phyloP scores from a whole-genome alignment of 2,329 filamentous ascomycete genomes.

The Pseudodiploospora longispora region DNA sequence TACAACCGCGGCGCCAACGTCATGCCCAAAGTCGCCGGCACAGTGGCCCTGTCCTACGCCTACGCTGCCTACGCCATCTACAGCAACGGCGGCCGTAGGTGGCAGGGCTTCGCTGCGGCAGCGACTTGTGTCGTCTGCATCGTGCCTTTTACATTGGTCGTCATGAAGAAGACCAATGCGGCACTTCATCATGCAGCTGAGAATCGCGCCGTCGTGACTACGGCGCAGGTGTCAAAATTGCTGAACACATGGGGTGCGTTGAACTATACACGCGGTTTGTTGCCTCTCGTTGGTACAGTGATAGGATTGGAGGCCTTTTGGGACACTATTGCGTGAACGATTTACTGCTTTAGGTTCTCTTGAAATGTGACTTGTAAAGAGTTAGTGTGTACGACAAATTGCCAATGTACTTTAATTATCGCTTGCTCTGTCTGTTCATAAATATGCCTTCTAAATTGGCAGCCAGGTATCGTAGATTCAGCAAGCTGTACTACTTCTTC shows the following conservation, averaged over 20 bases:
- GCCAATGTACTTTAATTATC: no score
- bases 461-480: no score
- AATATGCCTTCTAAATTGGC: not conserved
- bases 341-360: no score
- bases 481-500: not conserved
- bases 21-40: conserved; percentile 28
- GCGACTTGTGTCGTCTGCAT: conserved; percentile 27
- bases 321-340: no score
- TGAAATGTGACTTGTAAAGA: conserved; percentile 7
- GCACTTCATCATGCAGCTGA: conserved; percentile 19
- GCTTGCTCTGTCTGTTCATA: no score
- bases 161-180: conserved; percentile 30
- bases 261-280: conserved; percentile 22
- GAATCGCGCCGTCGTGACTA: conserved; percentile 10
- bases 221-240: conserved; percentile 11
- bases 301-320: conserved; percentile 15
- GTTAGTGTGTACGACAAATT: not conserved
- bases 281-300: conserved; percentile 22
- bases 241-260: conserved; percentile 17
- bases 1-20: conserved; percentile 27
- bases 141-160: conserved; percentile 30
- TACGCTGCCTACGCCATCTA: conserved; percentile 28
- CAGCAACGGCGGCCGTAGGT: conserved; percentile 16
- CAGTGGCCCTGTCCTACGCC: conserved; percentile 24
- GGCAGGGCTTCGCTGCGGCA: conserved; percentile 26